These are phyloP conservation scores for Polyporus arcularius DNA, from an alignment of 768 basidiomycete species.

Conservation along the genomic window DNA sequence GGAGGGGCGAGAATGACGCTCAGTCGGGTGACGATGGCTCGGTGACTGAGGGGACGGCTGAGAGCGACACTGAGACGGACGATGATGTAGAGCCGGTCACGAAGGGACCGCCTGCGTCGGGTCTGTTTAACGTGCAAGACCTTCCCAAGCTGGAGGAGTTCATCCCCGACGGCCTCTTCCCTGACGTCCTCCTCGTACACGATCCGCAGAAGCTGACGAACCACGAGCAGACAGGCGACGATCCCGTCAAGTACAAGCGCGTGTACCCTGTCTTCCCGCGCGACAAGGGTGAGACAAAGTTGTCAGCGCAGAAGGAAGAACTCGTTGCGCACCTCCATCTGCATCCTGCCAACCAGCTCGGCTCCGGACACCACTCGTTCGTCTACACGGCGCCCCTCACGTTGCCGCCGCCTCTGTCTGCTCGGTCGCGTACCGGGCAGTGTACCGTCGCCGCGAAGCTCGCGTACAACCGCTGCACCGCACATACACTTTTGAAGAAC, in stretches of 20 bases:
- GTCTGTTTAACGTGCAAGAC: conserved; percentile 8
- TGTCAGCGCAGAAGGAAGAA: neutral
- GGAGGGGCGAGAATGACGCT: too few relatives aligned
- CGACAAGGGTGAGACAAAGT: conserved; percentile 1
- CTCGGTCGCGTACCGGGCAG: conserved; percentile 21
- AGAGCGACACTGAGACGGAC: neutral
- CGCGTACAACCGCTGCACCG: conserved; percentile 1
- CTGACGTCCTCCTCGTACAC: conserved; percentile 28
- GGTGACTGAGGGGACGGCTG: neutral
- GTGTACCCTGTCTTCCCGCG: conserved; percentile 8
- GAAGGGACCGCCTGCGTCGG: neutral
- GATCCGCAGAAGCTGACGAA: conserved; percentile 13
- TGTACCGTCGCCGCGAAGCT: conserved; percentile 32
- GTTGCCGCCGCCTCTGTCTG: conserved; percentile 39
- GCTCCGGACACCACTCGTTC: conserved; percentile 53
- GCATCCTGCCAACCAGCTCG: conserved; percentile 37
- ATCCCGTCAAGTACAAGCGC: conserved; percentile 21
- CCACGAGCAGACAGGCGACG: neutral
- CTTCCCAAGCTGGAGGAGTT: conserved; percentile 31
- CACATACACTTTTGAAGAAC: conserved; percentile 24
- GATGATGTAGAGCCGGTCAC: neutral
- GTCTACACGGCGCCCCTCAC: conserved; percentile 56
- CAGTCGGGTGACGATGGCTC: neutral
- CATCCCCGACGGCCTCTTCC: conserved; percentile 26
- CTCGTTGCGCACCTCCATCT: conserved; percentile 50